These are phyloP conservation scores for Kernera saxatilis DNA, from an alignment of 345 rosid species.

Conservation along the genomic window DNA sequence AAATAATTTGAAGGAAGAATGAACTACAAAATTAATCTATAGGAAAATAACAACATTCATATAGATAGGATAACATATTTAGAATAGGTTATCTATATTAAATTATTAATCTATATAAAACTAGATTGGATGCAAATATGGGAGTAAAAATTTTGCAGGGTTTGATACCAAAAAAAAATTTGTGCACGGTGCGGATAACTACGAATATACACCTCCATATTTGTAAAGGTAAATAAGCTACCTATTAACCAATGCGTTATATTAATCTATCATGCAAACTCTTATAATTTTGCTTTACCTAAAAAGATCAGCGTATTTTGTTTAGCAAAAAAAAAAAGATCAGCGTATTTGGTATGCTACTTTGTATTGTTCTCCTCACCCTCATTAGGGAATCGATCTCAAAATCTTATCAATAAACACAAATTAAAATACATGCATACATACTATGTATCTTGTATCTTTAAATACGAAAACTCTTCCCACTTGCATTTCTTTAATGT, in stretches of 20 bases:
- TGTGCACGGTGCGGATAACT: background rate
- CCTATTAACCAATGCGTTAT: background rate
- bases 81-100: background rate
- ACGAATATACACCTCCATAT: background rate
- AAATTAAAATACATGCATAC: conserved; percentile 23
- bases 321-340: background rate
- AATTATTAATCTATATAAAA: background rate
- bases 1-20: background rate
- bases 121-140: background rate
- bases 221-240: background rate
- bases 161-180: too few relatives aligned
- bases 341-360: conserved; percentile 6
- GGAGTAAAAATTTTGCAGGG: background rate
- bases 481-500: conserved; percentile 8
- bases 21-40: background rate
- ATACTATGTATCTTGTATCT: background rate
- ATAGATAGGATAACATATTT: background rate
- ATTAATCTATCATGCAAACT: background rate
- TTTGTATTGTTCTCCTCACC: conserved; percentile 20
- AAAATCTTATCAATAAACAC: conserved; percentile 15
- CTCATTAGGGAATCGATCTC: conserved; percentile 22
- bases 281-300: background rate
- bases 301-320: background rate
- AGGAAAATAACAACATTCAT: background rate
- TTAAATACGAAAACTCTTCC: background rate